A percentile compares a stretch with the other conserved stretches of the same genome.
Conservation (phyloP, 2,329 filamentous ascomycete species). For the Epichloe baconii region DNA sequence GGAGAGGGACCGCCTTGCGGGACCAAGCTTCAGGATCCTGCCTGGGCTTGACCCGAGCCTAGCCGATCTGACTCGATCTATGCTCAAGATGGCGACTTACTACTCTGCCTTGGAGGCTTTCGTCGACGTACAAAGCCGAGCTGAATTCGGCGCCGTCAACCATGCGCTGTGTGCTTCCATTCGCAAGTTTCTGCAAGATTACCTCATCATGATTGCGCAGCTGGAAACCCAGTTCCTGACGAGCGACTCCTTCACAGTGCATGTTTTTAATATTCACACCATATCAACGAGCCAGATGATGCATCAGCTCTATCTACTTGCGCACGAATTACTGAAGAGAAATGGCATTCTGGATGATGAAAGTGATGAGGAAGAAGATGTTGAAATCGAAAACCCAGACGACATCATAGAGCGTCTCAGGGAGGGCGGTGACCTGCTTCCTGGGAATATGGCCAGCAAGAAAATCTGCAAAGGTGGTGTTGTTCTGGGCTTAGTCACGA, state of each 20-base stretch:
- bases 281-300: slow-evolving; percentile 86
- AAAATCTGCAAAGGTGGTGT: slow-evolving; percentile 96
- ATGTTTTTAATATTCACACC: slow-evolving; percentile 84
- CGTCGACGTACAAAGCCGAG: slow-evolving; percentile 83
- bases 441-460: slow-evolving; percentile 68
- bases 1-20: slow-evolving; percentile 76
- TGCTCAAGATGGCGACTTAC: slow-evolving; percentile 90
- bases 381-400: slow-evolving; percentile 68
- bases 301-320: slow-evolving; percentile 75
- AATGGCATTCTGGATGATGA: slow-evolving; percentile 81
- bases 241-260: slow-evolving; percentile 78
- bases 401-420: slow-evolving; percentile 83
- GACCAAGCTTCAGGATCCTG: slow-evolving; percentile 67
- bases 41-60: slow-evolving; percentile 83
- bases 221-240: slow-evolving; percentile 87
- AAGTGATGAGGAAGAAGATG: slow-evolving; percentile 54
- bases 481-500: slow-evolving; percentile 78
- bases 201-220: slow-evolving; percentile 83
- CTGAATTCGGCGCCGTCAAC: slow-evolving; percentile 88
- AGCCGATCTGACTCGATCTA: slow-evolving; percentile 72
- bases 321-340: slow-evolving; percentile 73
- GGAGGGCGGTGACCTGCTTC: slow-evolving; percentile 71
- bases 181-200: slow-evolving; percentile 82
- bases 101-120: slow-evolving; percentile 86
- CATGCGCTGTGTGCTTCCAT: slow-evolving; percentile 94